Evolutionary conservation across 768 basidiomycete genomes (phyloP).

Genomic region (Leccinum longicurvipes): DNA sequence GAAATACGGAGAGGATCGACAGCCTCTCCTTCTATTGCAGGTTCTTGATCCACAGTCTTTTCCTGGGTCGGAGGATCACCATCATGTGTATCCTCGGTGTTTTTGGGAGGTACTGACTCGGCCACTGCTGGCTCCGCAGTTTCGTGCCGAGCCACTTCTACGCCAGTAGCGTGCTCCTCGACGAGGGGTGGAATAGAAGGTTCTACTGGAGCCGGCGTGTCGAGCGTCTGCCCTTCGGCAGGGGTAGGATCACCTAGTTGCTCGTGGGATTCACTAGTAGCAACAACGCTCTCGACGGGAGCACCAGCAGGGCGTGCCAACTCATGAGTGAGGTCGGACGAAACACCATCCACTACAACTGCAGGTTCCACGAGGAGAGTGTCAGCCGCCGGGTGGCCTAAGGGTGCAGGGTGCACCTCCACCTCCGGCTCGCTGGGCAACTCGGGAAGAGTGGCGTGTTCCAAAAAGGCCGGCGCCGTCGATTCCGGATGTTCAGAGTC

Average conservation of each 20-base stretch:
- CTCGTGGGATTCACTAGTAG: conserved; percentile 21
- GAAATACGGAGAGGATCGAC: conserved; percentile 56
- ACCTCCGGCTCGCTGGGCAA: conserved; percentile 5
- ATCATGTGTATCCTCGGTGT: conserved; percentile 7
- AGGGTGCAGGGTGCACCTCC: conserved; percentile 10
- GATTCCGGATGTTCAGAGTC: conserved; percentile 12
- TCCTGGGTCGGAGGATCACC: conserved; percentile 2
- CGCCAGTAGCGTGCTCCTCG: conserved; percentile 1
- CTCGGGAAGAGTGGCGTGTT: conserved; percentile 6
- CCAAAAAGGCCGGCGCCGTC: not conserved
- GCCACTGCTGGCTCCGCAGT: conserved; percentile 3
- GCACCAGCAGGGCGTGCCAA: conserved; percentile 5
- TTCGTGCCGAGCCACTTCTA: conserved; percentile 13
- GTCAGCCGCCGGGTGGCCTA: conserved; percentile 18
- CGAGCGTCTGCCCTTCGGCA: conserved; percentile 5
- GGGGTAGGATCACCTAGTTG: conserved; percentile 7
- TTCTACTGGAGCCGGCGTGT: conserved; percentile 2
- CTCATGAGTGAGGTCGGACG: conserved; percentile 8
- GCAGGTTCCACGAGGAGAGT: conserved; percentile 14
- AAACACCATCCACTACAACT: conserved; percentile 5
- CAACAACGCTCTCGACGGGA: conserved; percentile 3
- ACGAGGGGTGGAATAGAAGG: not conserved
- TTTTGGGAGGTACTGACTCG: conserved; percentile 10
- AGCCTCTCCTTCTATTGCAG: conserved; percentile 10
- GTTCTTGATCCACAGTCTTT: conserved; percentile 10